Conservation (phyloP, 768 basidiomycete species). For the Termitomyces sp. region DNA sequence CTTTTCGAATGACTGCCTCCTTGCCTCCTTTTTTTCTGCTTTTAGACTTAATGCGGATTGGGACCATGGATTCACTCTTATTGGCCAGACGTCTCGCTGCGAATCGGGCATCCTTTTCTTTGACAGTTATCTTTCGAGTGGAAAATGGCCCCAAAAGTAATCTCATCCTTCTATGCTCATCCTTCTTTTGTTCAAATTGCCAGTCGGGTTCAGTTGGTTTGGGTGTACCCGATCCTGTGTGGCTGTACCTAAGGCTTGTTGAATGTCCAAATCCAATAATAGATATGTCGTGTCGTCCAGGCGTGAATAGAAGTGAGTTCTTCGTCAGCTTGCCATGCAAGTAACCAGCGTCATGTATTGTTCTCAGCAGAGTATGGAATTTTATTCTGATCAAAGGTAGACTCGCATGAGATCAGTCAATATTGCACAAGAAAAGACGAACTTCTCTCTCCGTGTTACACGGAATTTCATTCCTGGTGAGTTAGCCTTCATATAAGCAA, state of each 20-base stretch:
- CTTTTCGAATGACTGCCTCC: background rate
- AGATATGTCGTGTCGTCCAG: background rate
- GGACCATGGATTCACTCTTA: background rate
- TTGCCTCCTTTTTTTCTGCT: background rate
- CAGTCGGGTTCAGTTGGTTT: background rate
- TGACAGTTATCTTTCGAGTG: background rate
- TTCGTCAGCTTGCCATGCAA: slow-evolving; percentile 1
- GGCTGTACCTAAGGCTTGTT: background rate
- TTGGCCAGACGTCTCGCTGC: background rate
- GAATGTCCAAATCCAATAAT: background rate
- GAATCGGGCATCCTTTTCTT: background rate
- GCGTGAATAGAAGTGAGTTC: background rate
- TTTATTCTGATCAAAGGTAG: background rate
- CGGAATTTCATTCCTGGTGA: background rate
- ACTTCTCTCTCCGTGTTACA: background rate
- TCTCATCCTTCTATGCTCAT: background rate
- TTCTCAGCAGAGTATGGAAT: background rate
- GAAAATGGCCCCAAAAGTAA: background rate
- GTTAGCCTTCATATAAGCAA: background rate
- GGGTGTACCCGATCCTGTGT: background rate
- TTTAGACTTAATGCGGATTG: background rate
- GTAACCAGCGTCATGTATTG: background rate
- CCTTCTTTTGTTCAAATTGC: background rate
- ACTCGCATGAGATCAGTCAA: background rate
- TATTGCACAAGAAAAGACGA: background rate